Conservation (phyloP, 768 basidiomycete genomes). For the Lactifluus volemus region DNA sequence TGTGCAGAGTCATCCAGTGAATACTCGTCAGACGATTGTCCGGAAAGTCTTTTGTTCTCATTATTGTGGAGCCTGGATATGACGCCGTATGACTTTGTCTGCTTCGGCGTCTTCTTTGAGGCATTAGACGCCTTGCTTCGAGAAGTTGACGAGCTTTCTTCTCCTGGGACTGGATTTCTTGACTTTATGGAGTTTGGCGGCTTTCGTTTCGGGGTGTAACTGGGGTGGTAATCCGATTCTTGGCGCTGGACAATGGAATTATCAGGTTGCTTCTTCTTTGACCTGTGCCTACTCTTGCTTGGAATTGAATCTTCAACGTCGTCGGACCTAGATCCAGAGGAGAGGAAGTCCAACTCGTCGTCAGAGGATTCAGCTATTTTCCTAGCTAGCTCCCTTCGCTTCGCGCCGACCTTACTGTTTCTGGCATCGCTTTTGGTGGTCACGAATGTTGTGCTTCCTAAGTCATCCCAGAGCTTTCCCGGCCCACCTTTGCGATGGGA, state of each 20-base stretch:
- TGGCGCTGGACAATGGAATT: not conserved
- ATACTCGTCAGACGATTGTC: conserved; percentile 1
- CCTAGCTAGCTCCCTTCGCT: not conserved
- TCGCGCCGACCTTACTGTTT: not conserved
- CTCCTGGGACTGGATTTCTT: not conserved
- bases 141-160: conserved; percentile 4
- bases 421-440: not conserved
- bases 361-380: conserved; percentile 2
- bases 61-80: conserved; percentile 1
- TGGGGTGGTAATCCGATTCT: not conserved
- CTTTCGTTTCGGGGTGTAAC: conserved; percentile 4
- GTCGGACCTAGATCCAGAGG: conserved; percentile 11
- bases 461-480: conserved; percentile 13
- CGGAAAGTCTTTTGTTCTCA: not conserved
- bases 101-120: not conserved
- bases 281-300: not conserved
- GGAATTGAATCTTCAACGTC: not conserved
- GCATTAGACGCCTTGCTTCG: not conserved
- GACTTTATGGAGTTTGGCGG: conserved; percentile 16
- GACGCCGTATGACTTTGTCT: not conserved
- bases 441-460: conserved; percentile 8
- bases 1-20: not conserved
- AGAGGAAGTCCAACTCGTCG: conserved; percentile 14
- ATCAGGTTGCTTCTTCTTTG: not conserved
- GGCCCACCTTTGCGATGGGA: not conserved